A percentile compares a stretch with the other conserved stretches of the same genome.
phyloP scores from a whole-genome alignment of 2,329 filamentous ascomycete genomes.

The Sporothrix variecibatus region DNA sequence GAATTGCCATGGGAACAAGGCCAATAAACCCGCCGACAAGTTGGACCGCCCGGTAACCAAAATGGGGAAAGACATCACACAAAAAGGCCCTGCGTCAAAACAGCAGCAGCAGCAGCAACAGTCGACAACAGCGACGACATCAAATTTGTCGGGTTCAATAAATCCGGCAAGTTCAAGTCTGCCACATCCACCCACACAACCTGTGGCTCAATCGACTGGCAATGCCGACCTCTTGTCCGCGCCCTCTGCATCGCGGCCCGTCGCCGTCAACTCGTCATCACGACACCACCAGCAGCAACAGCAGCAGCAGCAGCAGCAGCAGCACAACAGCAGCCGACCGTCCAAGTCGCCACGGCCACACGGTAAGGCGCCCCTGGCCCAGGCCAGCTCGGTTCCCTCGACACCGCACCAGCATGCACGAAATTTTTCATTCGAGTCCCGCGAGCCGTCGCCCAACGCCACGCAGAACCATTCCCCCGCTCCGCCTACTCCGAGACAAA shows the following conservation, averaged over 20 bases:
- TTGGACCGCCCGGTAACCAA: slow-evolving; percentile 63
- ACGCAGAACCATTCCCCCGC: slow-evolving; percentile 80
- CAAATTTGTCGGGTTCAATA: background rate
- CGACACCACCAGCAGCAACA: slow-evolving; percentile 33
- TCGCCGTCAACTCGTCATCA: slow-evolving; percentile 21
- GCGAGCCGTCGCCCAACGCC: slow-evolving; percentile 75
- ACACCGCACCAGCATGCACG: slow-evolving; percentile 88
- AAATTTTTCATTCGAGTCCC: slow-evolving; percentile 77
- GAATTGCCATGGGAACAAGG: slow-evolving; percentile 67
- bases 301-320: slow-evolving; percentile 15
- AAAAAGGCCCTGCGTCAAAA: slow-evolving; percentile 45
- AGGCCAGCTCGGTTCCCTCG: slow-evolving; percentile 89
- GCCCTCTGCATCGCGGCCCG: slow-evolving; percentile 10
- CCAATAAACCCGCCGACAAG: slow-evolving; percentile 58
- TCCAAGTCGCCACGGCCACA: slow-evolving; percentile 35
- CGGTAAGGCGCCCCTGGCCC: slow-evolving; percentile 40
- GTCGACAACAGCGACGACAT: background rate
- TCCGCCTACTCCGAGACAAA: slow-evolving; percentile 91
- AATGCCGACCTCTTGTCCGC: slow-evolving; percentile 23
- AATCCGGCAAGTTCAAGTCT: slow-evolving; percentile 9
- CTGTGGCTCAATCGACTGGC: background rate
- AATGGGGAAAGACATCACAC: slow-evolving; percentile 52
- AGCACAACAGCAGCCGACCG: slow-evolving; percentile 29
- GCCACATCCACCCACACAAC: background rate
- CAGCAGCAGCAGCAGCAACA: slow-evolving; percentile 22